Evolutionary conservation across 306 rosid genomes (phyloP).

Genomic region (Rosa lucieae): DNA sequence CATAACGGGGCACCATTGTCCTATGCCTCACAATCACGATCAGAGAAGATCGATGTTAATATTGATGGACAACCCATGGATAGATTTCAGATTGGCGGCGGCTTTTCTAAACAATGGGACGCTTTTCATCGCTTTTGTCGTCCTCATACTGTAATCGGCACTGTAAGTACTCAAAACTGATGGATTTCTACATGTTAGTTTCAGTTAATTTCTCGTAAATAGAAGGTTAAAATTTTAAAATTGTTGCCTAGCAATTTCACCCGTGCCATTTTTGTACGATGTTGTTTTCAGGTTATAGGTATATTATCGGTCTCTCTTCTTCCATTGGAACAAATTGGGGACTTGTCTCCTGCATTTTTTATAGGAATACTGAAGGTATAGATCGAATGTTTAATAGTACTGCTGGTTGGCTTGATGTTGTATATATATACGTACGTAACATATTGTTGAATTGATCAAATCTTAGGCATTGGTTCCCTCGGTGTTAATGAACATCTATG

Average conservation of each 20-base stretch:
- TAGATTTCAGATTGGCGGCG: background rate
- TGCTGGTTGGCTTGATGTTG: background rate
- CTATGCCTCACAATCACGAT: background rate
- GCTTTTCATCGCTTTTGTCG: slow-evolving; percentile 27
- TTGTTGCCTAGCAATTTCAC: background rate
- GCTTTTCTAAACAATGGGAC: slow-evolving; percentile 15
- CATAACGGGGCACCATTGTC: background rate
- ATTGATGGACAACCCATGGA: background rate
- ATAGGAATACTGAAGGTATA: slow-evolving; percentile 23
- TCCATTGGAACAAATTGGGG: slow-evolving; percentile 21
- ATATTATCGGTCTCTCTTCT: slow-evolving; percentile 28
- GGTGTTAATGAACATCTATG: slow-evolving; percentile 24
- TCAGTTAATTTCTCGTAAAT: background rate
- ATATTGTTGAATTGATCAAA: background rate
- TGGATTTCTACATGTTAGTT: background rate
- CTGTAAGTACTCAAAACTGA: slow-evolving; percentile 12
- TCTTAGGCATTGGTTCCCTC: slow-evolving; percentile 30
- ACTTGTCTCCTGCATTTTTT: slow-evolving; percentile 18
- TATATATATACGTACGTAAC: background rate
- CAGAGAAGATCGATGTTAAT: background rate
- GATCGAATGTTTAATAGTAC: background rate
- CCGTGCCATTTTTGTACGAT: background rate
- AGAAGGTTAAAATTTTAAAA: background rate
- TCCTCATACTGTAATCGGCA: slow-evolving; percentile 31
- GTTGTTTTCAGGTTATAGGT: slow-evolving; percentile 15